Percentiles rank a stretch among this genome's conserved stretches.
phyloP scores from a whole-genome alignment of 306 rosid species.

The Corylus americana region DNA sequence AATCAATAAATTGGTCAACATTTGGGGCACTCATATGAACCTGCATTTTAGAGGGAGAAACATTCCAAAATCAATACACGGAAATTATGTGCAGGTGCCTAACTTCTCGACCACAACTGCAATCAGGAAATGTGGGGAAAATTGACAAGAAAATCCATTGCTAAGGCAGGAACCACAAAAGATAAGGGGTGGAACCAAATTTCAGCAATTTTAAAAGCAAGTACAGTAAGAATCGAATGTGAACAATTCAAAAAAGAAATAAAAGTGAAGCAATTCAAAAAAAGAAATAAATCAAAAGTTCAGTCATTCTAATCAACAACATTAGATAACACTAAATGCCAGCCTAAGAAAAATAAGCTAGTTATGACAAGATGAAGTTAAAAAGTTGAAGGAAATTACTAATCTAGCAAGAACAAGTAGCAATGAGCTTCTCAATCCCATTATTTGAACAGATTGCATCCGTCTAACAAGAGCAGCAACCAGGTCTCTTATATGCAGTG shows the following conservation, averaged over 20 bases:
- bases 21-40: slow-evolving; percentile 90
- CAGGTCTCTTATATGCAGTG: slow-evolving; percentile 72
- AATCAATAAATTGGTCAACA: slow-evolving; percentile 82
- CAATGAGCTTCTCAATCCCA: slow-evolving; percentile 75
- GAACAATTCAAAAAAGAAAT: background rate
- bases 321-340: background rate
- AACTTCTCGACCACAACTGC: slow-evolving; percentile 20
- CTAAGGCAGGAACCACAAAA: background rate
- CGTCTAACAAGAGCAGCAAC: slow-evolving; percentile 86
- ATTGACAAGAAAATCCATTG: background rate
- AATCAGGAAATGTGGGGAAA: slow-evolving; percentile 8
- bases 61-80: slow-evolving; percentile 5
- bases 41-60: slow-evolving; percentile 45
- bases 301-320: slow-evolving; percentile 8
- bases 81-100: background rate
- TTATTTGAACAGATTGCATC: slow-evolving; percentile 80
- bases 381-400: slow-evolving; percentile 48
- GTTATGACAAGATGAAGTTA: slow-evolving; percentile 8
- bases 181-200: background rate
- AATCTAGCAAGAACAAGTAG: slow-evolving; percentile 83
- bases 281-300: background rate
- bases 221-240: background rate
- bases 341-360: background rate
- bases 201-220: background rate
- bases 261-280: slow-evolving; percentile 3